Base-by-base conservation (phyloP, 768 basidiomycete species). In the Leccinellum luteum region DNA sequence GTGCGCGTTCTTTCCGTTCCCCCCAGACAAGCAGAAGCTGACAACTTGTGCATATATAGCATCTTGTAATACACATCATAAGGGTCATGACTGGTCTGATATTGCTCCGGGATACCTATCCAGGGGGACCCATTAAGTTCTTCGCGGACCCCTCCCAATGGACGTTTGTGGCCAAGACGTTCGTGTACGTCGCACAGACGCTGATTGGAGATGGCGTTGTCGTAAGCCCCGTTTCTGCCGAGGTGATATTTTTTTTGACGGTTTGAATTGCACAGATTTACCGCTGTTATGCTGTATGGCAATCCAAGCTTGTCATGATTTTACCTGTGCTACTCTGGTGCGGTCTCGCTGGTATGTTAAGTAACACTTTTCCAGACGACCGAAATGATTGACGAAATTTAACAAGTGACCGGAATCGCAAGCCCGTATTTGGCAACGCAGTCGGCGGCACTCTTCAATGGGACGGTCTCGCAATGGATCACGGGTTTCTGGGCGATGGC, bases 361-460 rank as follows among this genome's bases (percentile, higher is more conserved):
- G n/a, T n/a, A n/a, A n/a, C n/a, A 38, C 28, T 7, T 31, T 28
- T 41, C 15, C 35, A 3, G 6, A 47, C 7, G 27, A 1, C 9
- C 6, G 2, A 13, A 30, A 17, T 15, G 5, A 50, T 27, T 50
- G 35, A 25, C 9, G 14, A 47, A 10, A 15, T 17, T 31, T 34
- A 38, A 25, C 4, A 4, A 52, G 62, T 34, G 19, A 68, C 68
- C 51, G 55, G 68, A 27, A 28, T 63, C 30, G 32, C 41, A 52
- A 35, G 61, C 50, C 23, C 58, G 51, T 57, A 68, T 17, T 57
- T 58, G 9, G 58, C 60, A 25, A 61, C 63, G 6, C 35, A 25
- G 5, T 48, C 30, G 0, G n/a, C 17, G 13, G 49, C 25, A 6
- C 13, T 56, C 41, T 56, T 56, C 23, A 28, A 12, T 6, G 55